A percentile compares a stretch with the other conserved stretches of the same genome.
Conservation (phyloP, 768 basidiomycete species). For the Lenzites betulinus region DNA sequence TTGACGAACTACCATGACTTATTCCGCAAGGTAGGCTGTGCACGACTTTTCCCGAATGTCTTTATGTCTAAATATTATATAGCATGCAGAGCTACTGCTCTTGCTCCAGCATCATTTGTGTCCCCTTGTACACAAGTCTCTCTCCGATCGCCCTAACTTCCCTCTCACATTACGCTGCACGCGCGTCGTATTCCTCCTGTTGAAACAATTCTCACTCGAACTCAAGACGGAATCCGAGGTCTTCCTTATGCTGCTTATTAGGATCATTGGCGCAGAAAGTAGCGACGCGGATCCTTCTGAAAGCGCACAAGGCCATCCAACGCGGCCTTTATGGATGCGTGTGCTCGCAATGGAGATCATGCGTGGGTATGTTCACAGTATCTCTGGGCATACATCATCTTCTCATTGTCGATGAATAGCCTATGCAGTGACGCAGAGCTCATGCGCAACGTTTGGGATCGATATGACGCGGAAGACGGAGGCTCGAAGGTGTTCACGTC, state of each 20-base stretch:
- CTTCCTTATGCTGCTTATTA: constrained; percentile 75
- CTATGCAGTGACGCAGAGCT: constrained; percentile 80
- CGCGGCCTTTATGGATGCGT: constrained; percentile 80
- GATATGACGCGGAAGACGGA: constrained; percentile 63
- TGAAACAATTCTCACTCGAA: constrained; percentile 87
- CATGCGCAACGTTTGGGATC: constrained; percentile 76
- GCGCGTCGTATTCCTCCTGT: constrained; percentile 88
- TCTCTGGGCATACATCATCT: neutral
- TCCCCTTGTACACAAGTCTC: constrained; percentile 81
- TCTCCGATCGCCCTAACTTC: constrained; percentile 82
- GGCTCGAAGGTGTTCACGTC: constrained; percentile 74
- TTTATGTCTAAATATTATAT: neutral
- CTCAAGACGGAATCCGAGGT: constrained; percentile 84
- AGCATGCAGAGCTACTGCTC: constrained; percentile 83
- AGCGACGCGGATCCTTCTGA: constrained; percentile 29
- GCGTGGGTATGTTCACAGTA: constrained; percentile 58
- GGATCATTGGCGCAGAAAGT: constrained; percentile 59
- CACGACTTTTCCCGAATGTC: neutral
- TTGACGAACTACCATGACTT: constrained; percentile 89
- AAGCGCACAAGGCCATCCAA: constrained; percentile 20
- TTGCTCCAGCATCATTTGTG: constrained; percentile 91
- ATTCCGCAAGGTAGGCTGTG: constrained; percentile 66
- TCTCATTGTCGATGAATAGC: constrained; percentile 35
- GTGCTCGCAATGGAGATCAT: constrained; percentile 93
- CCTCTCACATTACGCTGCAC: constrained; percentile 89